Base-by-base conservation (phyloP, 169 alveolate species). In the Amoebophrya sp. region DNA sequence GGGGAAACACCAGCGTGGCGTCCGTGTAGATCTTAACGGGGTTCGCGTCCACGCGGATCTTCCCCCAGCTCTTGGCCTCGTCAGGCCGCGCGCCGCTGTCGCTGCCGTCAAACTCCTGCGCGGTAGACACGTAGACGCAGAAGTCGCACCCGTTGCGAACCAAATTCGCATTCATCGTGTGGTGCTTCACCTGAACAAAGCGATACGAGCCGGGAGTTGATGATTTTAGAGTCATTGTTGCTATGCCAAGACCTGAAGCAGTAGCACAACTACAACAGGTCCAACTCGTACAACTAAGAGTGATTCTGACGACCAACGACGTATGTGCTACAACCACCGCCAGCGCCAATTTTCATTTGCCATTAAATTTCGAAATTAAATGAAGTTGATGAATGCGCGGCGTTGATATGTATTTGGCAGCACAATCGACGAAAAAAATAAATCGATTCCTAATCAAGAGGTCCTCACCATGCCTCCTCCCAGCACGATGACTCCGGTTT, bases 21-120 rank as follows among this genome's bases (percentile, higher is more conserved):
- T 94, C 95, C 0, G 93, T 94, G 40, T 95, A 97, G n/a, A 99
- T 98, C 95, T 99, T 99, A 50, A 98, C 99, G 67, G 98, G 99
- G 90, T 95, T 92, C 31, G 99, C 96, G 58, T 96, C 96, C 70
- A 95, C 92, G 93, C 97, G 97, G 89, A 99, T 97, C 95, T 99
- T 99, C 16, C 99, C 99, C 99, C 99, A 98, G 92, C 99, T 96
- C 50, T 98, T 97, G 40, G 99, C 99, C 94, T 99, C 99, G 93
- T 98, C 99, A 13, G 99, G 99, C 89, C 97, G 95, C 29, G 99
- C 99, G 20, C 99, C 99, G 45, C 99, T 96, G 95, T 99, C 99
- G 69, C 99, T 95, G 41, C 99, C 99, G 94, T 99, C 99, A 93
- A 94, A 97, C 92, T 98, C 99, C 78, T 96, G 95, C 26, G 99